Conservation (phyloP, 2,329 filamentous ascomycete species). For the Lasiodiplodia sp. region DNA sequence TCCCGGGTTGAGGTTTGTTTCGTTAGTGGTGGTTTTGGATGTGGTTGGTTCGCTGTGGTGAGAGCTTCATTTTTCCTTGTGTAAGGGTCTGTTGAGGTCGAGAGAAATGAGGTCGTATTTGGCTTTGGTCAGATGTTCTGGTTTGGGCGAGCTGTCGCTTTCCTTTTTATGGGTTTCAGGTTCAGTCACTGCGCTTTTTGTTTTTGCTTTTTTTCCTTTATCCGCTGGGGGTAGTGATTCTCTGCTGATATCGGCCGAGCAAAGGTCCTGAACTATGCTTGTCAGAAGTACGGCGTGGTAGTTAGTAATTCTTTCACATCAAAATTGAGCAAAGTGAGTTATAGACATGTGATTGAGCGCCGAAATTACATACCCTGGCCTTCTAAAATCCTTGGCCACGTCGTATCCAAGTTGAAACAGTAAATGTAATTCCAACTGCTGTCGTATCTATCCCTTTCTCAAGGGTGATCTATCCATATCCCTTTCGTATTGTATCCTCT, state of each 20-base stretch:
- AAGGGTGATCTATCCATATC: too few species aligned
- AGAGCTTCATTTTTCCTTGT: neutral
- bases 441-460: too few species aligned
- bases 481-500: too few species aligned
- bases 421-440: too few species aligned
- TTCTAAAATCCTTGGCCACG: too few species aligned
- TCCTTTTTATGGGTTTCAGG: neutral
- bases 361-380: neutral
- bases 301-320: neutral
- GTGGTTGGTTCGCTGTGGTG: neutral
- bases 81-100: neutral
- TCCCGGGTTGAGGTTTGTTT: neutral
- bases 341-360: neutral
- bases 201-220: neutral
- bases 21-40: neutral
- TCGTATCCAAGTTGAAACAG: too few species aligned
- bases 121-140: neutral
- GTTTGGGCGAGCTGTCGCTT: neutral
- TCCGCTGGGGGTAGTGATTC: neutral
- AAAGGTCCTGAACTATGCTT: neutral
- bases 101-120: neutral
- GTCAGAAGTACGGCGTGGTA: neutral
- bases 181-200: neutral
- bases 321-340: neutral
- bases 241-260: neutral